phyloP scores from a whole-genome alignment of 768 basidiomycete species.

The Xerocomellus dryophilus region DNA sequence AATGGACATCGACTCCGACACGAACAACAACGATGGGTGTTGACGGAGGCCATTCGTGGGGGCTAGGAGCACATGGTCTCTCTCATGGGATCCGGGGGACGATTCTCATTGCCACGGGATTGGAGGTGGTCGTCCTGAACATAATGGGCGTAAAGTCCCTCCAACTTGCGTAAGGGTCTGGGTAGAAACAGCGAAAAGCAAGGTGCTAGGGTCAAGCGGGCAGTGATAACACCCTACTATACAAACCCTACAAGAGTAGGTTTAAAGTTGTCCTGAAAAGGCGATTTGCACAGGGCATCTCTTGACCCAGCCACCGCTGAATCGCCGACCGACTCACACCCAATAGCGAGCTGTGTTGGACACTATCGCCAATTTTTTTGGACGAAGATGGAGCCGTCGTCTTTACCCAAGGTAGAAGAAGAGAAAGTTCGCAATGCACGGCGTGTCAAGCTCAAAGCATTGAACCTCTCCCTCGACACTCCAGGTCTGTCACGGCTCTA shows the following conservation, averaged over 20 bases:
- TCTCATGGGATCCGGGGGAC: not conserved
- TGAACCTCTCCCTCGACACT: slow-evolving; percentile 48
- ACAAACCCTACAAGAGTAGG: too few species aligned
- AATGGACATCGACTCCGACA: slow-evolving; percentile 26
- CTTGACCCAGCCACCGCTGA: slow-evolving; percentile 9
- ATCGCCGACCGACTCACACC: slow-evolving; percentile 10
- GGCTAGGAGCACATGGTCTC: too few species aligned
- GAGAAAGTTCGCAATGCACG: slow-evolving; percentile 52
- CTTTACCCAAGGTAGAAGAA: slow-evolving; percentile 43
- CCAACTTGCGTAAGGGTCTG: not conserved
- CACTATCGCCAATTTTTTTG: not conserved
- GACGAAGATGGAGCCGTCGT: slow-evolving; percentile 24
- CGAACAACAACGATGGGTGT: not conserved
- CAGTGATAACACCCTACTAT: too few species aligned
- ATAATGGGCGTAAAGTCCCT: too few species aligned
- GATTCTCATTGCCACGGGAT: not conserved
- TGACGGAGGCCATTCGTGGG: not conserved
- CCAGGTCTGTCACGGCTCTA: slow-evolving; percentile 39
- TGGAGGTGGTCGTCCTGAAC: not conserved
- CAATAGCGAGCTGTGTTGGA: slow-evolving; percentile 3
- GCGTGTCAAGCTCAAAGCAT: slow-evolving; percentile 55
- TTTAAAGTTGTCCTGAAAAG: slow-evolving; percentile 17
- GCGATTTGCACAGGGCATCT: slow-evolving; percentile 4
- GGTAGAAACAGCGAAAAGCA: not conserved
- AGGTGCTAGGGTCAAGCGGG: not conserved